Percentiles rank a stretch among this genome's conserved stretches.
phyloP scores from a whole-genome alignment of 2,329 filamentous ascomycete species.

The Fusarium drepaniforme region DNA sequence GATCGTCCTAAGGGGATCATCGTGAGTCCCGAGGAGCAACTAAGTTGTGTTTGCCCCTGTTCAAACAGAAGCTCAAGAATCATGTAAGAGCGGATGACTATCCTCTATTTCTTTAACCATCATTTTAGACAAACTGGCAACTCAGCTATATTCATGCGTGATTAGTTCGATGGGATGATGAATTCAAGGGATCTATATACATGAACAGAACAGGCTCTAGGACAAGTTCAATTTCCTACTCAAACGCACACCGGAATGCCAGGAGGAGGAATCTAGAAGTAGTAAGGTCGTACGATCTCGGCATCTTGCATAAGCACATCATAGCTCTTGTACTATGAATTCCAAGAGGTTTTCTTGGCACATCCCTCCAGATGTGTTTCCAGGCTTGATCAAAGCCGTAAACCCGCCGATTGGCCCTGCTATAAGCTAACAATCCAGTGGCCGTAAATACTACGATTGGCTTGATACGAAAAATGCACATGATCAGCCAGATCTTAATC shows the following conservation, averaged over 20 bases:
- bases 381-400: not conserved
- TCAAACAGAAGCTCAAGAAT: not conserved
- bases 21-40: not conserved
- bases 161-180: not conserved
- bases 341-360: not conserved
- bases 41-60: not conserved
- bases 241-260: not conserved
- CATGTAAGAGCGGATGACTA: not conserved
- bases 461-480: not conserved
- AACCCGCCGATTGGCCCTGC: not conserved
- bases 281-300: not conserved
- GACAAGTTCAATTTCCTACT: not conserved
- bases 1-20: not conserved
- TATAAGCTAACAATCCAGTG: not conserved
- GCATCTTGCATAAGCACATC: not conserved
- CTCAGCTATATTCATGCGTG: not conserved
- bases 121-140: not conserved
- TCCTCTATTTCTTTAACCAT: not conserved
- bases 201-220: not conserved
- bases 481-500: not conserved
- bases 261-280: not conserved
- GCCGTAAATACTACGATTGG: not conserved
- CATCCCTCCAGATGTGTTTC: not conserved
- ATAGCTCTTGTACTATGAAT: not conserved
- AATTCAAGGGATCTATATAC: not conserved